Evolutionary conservation across 352 stramenopile genomes (phyloP), one percentile per base, ranked within the genome.

Genomic region (Phytophthora litchii): DNA sequence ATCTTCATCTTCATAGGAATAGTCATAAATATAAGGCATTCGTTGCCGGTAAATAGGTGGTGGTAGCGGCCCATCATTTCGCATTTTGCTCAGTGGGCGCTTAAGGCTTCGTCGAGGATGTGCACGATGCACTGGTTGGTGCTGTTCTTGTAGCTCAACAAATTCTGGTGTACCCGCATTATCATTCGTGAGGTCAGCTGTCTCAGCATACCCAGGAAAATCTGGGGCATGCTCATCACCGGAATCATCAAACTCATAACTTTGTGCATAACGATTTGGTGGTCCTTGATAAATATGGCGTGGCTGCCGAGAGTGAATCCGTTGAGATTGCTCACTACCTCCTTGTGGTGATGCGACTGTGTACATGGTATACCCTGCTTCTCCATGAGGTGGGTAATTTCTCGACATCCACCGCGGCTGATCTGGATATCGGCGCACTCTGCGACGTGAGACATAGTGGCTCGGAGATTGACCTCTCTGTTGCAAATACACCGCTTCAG

Each of bases 21-120:
- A 73, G 16, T 75, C 67, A 76, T 67, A 70, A 63, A 70, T 70
- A 67, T 63, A 67, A 10, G 68, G 68, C 44, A 56, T 47, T 50
- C 59, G 54, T 37, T 64, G 59, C 44, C 64, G 54, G 38, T 71
- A 76, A 67, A 74, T 64, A 53, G 47, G 21, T 41, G 67, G 54
- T 17, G 58, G 63, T 10, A 34, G 17, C 23, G 52, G 41, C 11
- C 40, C 40, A 37, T 72, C 54, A 7, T 21, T 50, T 63, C 50
- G 55, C 45, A 64, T 44, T 5, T 45, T 70, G 16, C 50, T 57
- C 29, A 71, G 46, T 7, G 64, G 64, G 8, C 68, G 68, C 29
- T 76, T 73, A 0, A 60, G 34, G 27, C 42, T 61, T 54, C 54
- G 53, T n/a, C 59, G 46, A 46, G 53, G 35, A 16, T 54, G 43